These are phyloP conservation scores for Cenchrus americanus DNA, from an alignment of 176 grass and related monocot genomes.

Conservation along the genomic window DNA sequence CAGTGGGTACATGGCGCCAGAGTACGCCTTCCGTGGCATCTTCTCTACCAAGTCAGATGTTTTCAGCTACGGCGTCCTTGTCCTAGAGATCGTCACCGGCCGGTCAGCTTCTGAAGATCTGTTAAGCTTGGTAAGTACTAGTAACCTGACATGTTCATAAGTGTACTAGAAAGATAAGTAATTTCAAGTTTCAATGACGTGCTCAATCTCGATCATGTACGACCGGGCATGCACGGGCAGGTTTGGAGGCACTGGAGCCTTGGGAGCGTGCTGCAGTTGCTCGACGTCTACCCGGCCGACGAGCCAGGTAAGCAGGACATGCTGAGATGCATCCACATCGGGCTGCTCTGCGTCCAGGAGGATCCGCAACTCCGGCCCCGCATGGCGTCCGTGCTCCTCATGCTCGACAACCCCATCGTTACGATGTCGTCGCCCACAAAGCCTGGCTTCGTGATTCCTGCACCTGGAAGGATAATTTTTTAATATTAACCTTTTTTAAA, in stretches of 20 bases:
- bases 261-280: conserved; percentile 16
- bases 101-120: conserved; percentile 34
- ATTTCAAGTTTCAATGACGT: too few relatives aligned
- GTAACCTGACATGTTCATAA: too few relatives aligned
- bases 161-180: too few relatives aligned
- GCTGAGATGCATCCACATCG: conserved; percentile 54
- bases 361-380: conserved; percentile 43
- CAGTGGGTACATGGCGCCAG: conserved; percentile 69
- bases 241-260: conserved; percentile 48
- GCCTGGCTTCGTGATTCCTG: conserved; percentile 12
- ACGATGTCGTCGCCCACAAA: conserved; percentile 33
- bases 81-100: conserved; percentile 57
- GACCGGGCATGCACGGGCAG: neutral
- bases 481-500: too few relatives aligned
- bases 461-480: too few relatives aligned
- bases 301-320: conserved; percentile 13
- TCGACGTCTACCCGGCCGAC: conserved; percentile 20
- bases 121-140: conserved; percentile 34
- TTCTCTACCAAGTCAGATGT: conserved; percentile 67
- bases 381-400: conserved; percentile 52
- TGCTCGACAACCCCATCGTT: conserved; percentile 45
- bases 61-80: conserved; percentile 54
- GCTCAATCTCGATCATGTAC: conserved; percentile 10
- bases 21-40: conserved; percentile 51
- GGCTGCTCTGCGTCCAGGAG: conserved; percentile 40